Base-by-base conservation (phyloP, 495 filamentous ascomycete genomes). In the Penicillium atrosanguineum region DNA sequence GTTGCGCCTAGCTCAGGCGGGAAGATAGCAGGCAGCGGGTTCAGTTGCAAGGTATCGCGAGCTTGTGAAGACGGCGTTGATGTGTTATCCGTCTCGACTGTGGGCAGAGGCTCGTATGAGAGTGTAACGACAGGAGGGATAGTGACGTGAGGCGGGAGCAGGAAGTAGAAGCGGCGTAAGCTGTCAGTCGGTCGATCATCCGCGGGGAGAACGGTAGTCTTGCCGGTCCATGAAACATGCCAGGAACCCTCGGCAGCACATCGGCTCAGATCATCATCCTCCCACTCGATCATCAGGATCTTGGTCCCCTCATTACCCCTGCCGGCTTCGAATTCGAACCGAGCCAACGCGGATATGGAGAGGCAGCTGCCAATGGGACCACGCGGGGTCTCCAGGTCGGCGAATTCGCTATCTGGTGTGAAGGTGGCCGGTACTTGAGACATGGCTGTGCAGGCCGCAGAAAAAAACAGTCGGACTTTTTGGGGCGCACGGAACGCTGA, bases 241-340 rank as follows among this genome's bases (percentile, higher is more conserved):
- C 90, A 93, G 36, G 67, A 62, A 41, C 67, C 65, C 26, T 69
- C 64, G 20, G 65, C 48, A 38, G 74, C 1, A 34, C 73, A 62
- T 46, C 60, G 71, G 55, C 29, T 61, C 14, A 69, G 53, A 20
- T 77, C 70, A 29, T 83, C 77, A 31, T 84, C 83, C 57, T 89
- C 83, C 89, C 89, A 92, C 56, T 92, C 87, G 11, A 92, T 80
- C 87, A 92, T 90, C 44, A 92, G 65, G 43, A 95, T 85, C 71
- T 93, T 93, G 28, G 87, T 91, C 8, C 89, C 90, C 36, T 91
- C 88, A 58, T 88, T 89, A 2, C 79, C 86, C 57, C 82, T 83
- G 39, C 86, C 87, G 4, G 84, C 75, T 66, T 91, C 87, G 60
- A 92, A 91, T 64, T 93, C 90, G 69, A 91, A 95, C 19, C 89